Conservation (phyloP, 2,329 filamentous ascomycete species). For the Aureobasidium sp. region DNA sequence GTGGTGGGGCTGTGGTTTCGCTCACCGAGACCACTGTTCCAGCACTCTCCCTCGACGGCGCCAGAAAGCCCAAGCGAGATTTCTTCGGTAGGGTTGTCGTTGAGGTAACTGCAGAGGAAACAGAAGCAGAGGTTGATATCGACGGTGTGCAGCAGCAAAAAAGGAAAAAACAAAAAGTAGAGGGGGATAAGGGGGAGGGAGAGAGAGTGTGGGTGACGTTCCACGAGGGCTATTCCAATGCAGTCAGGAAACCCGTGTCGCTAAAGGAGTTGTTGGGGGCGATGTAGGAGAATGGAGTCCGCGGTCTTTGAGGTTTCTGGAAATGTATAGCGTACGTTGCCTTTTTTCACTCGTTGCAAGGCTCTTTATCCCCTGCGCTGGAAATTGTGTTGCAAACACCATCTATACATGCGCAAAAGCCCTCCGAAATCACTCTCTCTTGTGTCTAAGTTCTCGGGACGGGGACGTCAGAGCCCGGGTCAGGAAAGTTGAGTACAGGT, state of each 20-base stretch:
- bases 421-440: no score
- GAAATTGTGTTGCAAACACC: no score
- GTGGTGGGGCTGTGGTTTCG: conserved; percentile 16
- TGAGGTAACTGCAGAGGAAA: conserved; percentile 23
- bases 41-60: no score
- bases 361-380: no score
- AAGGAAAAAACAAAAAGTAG: conserved; percentile 16
- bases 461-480: no score
- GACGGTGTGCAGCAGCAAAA: background rate
- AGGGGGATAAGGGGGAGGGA: conserved; percentile 34
- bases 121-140: conserved; percentile 23
- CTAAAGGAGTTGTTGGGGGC: conserved; percentile 67
- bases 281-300: no score
- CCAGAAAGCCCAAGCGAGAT: conserved; percentile 55
- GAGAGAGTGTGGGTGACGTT: conserved; percentile 77
- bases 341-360: no score
- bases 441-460: no score
- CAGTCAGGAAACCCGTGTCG: conserved; percentile 78
- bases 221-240: conserved; percentile 86
- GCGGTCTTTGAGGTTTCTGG: no score
- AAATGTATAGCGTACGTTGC: no score
- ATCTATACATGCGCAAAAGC: no score
- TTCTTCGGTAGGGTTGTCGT: conserved; percentile 66
- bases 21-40: conserved; percentile 15
- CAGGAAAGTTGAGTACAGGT: no score